Base-by-base conservation (phyloP, 257 asterid genomes). In the Ehretia macrophylla region DNA sequence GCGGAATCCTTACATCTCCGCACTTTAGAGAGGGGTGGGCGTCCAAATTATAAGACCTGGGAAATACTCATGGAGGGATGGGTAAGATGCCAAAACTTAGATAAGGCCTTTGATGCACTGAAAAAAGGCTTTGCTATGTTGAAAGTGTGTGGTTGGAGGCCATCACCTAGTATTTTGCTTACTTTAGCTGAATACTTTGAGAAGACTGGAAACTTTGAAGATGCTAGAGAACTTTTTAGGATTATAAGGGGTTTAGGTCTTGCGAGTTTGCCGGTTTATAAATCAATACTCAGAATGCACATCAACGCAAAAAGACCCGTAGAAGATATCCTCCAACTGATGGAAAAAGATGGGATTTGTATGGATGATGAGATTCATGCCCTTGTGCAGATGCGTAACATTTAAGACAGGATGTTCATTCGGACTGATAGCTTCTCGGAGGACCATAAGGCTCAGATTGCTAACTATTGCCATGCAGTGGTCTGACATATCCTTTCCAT, bases 41-140 rank as follows among this genome's bases (percentile, higher is more conserved):
- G 20, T 52, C 81, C 81, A 60, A 76, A 76, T 76, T 71, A 66
- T 63, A 76, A 68, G 58, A 76, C 75, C 17, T 76, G 77, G 77
- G 81, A 76, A 65, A 76, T 76, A 68, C 55, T 76, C 48, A 55
- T 68, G 72, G 81, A 76, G 45, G 78, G 78, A 13, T 68, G 77
- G 78, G 47, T 56, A 52, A 64, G 63, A 52, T 63, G 45, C 56
- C 59, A 54, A 39, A 59, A 65, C 32, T 63, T 67, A 68, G 77
- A 71, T 56, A 66, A 63, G 55, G 75, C 66, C 56, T 32, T 50
- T 1, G 59, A 71, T 75, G 67, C 72, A 49, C 17, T 75, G 69
- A 56, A 32, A 50, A 64, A 45, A 52, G 62, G 62, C 20, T 47
- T 71, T 17, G n/a, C 68, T 35, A 37, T 50, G 57, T 47, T 56